phyloP scores from a whole-genome alignment of 805 yeast genomes.

The Scheffersomyces stipitis region DNA sequence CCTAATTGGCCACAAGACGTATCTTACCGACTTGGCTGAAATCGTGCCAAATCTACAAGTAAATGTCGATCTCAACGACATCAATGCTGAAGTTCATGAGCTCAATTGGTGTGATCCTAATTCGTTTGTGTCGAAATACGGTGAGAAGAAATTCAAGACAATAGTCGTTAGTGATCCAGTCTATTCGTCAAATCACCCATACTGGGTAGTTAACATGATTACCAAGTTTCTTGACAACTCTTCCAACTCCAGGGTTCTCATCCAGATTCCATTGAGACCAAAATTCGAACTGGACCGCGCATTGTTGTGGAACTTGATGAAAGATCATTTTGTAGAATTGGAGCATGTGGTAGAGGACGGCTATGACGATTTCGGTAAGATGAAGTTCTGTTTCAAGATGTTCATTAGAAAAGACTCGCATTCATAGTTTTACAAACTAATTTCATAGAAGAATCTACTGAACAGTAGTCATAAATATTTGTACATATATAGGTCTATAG shows the following conservation, averaged over 20 bases:
- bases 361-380: constrained; percentile 81
- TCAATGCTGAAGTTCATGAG: constrained; percentile 41
- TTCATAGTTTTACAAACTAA: not conserved
- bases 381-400: constrained; percentile 53
- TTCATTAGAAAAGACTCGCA: constrained; percentile 3
- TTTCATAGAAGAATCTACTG: not conserved
- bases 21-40: constrained; percentile 76
- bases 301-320: constrained; percentile 55
- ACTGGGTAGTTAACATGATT: constrained; percentile 65
- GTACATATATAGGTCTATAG: not conserved
- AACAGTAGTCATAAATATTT: not conserved
- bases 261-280: constrained; percentile 76
- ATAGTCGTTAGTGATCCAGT: constrained; percentile 85
- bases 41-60: constrained; percentile 65
- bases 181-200: constrained; percentile 80
- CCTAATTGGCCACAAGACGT: constrained; percentile 47
- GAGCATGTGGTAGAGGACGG: constrained; percentile 57
- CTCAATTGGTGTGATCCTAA: constrained; percentile 78
- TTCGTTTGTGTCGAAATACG: constrained; percentile 21
- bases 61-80: constrained; percentile 57
- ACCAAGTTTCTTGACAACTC: constrained; percentile 38
- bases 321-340: constrained; percentile 27
- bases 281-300: constrained; percentile 66
- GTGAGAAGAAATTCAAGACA: constrained; percentile 47
- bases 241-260: constrained; percentile 46